Evolutionary conservation across 2,329 filamentous ascomycete species (phyloP).

Genomic region (Fusarium sterilihyphosum): DNA sequence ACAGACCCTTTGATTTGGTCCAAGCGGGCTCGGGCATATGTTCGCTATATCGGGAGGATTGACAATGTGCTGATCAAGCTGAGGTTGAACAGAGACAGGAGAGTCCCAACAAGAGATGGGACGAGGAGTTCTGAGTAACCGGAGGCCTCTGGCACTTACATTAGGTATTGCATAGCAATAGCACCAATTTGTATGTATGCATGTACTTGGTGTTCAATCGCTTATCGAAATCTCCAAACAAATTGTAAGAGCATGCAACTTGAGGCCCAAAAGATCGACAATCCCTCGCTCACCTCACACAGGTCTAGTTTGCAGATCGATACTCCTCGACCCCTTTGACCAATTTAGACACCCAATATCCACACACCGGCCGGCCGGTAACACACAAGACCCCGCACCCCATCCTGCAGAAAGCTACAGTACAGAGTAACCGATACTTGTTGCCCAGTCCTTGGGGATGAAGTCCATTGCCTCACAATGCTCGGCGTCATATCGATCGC

Average conservation of each 20-base stretch:
- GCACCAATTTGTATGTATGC: background rate
- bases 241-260: slow-evolving; percentile 7
- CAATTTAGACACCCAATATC: slow-evolving; percentile 15
- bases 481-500: slow-evolving; percentile 25
- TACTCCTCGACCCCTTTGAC: slow-evolving; percentile 10
- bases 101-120: background rate
- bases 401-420: background rate
- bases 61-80: background rate
- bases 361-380: slow-evolving; percentile 11
- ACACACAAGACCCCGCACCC: slow-evolving; percentile 14
- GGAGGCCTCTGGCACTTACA: slow-evolving; percentile 20
- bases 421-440: background rate
- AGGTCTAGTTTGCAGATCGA: slow-evolving; percentile 27
- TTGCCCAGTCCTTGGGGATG: background rate
- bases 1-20: background rate
- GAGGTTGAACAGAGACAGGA: background rate
- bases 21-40: background rate
- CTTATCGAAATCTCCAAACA: slow-evolving; percentile 8
- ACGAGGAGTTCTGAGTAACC: background rate
- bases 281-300: slow-evolving; percentile 1
- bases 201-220: background rate
- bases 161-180: background rate
- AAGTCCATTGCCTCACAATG: background rate
- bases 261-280: slow-evolving; percentile 21
- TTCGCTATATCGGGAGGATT: background rate